These are phyloP conservation scores for Rubia yunnanensis DNA, from an alignment of 257 asterid genomes.

Conservation along the genomic window DNA sequence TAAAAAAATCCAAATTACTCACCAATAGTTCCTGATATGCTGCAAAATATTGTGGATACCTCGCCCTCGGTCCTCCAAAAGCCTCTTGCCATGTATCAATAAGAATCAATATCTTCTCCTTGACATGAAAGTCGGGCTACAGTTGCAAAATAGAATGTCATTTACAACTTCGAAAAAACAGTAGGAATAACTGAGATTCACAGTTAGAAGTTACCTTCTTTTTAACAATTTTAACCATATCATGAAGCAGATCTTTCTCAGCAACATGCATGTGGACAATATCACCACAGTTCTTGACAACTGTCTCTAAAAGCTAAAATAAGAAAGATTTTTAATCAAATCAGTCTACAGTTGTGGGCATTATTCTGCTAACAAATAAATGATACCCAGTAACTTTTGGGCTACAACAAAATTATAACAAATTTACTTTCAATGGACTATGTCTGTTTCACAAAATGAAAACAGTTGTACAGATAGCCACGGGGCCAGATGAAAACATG, in stretches of 20 bases:
- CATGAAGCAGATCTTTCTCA: conserved; percentile 38
- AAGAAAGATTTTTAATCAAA: conserved; percentile 7
- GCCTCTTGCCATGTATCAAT: conserved; percentile 99
- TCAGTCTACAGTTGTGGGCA: not conserved
- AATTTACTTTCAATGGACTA: not conserved
- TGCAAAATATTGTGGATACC: conserved; percentile 79
- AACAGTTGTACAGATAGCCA: not conserved
- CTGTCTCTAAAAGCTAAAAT: conserved; percentile 41
- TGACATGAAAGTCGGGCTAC: conserved; percentile 98
- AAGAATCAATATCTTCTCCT: conserved; percentile 90
- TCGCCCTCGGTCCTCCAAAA: conserved; percentile 92
- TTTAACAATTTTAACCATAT: conserved; percentile 43
- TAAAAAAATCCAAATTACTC: conserved; percentile 11
- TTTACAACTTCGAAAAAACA: conserved; percentile 4
- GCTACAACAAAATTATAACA: not conserved
- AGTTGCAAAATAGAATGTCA: conserved; percentile 24
- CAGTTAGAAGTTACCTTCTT: conserved; percentile 50
- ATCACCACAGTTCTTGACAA: conserved; percentile 47
- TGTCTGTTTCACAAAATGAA: not conserved
- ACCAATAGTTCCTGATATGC: conserved; percentile 98
- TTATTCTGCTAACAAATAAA: not conserved
- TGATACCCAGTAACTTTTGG: not conserved
- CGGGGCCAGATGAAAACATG: not conserved
- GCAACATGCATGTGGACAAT: conserved; percentile 47
- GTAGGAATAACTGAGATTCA: not conserved